Evolutionary conservation across 176 grass and related monocot genomes (phyloP).

Genomic region (Olyra latifolia): DNA sequence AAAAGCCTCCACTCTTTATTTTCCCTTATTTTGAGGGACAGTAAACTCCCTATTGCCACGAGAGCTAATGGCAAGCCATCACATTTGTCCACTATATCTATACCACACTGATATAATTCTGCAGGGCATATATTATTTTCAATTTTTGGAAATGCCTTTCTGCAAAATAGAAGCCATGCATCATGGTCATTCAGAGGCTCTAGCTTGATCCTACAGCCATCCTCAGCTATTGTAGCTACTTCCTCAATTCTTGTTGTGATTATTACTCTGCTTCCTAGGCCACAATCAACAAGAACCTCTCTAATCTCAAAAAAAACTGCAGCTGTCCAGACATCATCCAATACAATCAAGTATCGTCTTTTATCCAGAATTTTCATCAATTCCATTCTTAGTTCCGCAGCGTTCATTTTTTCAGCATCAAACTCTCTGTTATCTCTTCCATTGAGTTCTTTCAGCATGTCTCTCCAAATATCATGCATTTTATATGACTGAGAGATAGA

Average conservation of each 20-base stretch:
- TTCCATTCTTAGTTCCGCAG: too few species aligned
- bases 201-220: conserved; percentile 27
- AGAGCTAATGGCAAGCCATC: conserved; percentile 56
- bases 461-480: too few species aligned
- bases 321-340: conserved; percentile 45
- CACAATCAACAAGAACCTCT: conserved; percentile 4
- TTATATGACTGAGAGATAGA: too few species aligned
- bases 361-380: too few species aligned
- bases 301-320: background rate
- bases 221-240: conserved; percentile 38
- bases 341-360: conserved; percentile 23
- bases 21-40: background rate
- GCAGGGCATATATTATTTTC: conserved; percentile 20
- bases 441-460: too few species aligned
- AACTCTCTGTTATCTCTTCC: too few species aligned
- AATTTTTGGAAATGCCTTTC: conserved; percentile 29
- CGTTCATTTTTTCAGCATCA: too few species aligned
- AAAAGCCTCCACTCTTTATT: conserved; percentile 34
- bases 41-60: conserved; percentile 39
- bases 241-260: conserved; percentile 29
- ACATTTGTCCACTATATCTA: conserved; percentile 39
- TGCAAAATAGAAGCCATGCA: conserved; percentile 48
- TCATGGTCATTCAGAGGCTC: conserved; percentile 7
- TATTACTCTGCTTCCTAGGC: conserved; percentile 30
- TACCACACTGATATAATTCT: conserved; percentile 15